Percentiles rank a stretch among this genome's conserved stretches.
phyloP scores from a whole-genome alignment of 768 basidiomycete species.

The Tubosaeta sp. region DNA sequence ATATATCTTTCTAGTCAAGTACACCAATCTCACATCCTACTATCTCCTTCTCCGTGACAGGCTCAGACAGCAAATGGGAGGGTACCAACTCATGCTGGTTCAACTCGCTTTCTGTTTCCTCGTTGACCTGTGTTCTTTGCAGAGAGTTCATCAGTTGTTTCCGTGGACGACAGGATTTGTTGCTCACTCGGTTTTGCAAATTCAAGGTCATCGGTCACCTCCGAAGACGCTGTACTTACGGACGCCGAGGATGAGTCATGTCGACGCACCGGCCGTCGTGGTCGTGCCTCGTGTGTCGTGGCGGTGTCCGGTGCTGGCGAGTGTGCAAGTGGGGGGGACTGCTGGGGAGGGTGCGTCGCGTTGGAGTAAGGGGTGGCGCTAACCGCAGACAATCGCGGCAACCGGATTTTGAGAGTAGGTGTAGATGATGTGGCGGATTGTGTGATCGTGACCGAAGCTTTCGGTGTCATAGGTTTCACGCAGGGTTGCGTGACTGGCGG shows the following conservation, averaged over 20 bases:
- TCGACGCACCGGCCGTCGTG: constrained; percentile 26
- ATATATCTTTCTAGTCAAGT: constrained; percentile 22
- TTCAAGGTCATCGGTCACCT: constrained; percentile 25
- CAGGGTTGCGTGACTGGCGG: constrained; percentile 9
- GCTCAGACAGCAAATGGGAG: background rate
- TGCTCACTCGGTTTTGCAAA: constrained; percentile 27
- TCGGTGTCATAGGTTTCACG: constrained; percentile 28
- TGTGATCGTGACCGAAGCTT: constrained; percentile 33
- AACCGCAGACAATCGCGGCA: constrained; percentile 30
- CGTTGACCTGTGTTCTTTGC: constrained; percentile 21
- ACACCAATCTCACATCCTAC: constrained; percentile 15
- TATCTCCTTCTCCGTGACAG: background rate
- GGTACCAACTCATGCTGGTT: constrained; percentile 10
- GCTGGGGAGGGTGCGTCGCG: constrained; percentile 13
- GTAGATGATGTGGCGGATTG: constrained; percentile 30
- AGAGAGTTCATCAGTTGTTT: background rate
- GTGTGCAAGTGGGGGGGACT: constrained; percentile 18
- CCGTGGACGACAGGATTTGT: background rate
- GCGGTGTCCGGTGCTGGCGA: constrained; percentile 23
- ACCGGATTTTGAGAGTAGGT: constrained; percentile 32
- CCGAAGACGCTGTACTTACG: constrained; percentile 31
- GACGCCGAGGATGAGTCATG: constrained; percentile 28
- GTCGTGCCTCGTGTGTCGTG: constrained; percentile 22
- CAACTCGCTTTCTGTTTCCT: constrained; percentile 21
- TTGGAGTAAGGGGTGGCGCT: constrained; percentile 23